A percentile compares a stretch with the other conserved stretches of the same genome.
phyloP scores from a whole-genome alignment of 192 early-diverging fungal genomes.

The Gaertneriomyces sp. region DNA sequence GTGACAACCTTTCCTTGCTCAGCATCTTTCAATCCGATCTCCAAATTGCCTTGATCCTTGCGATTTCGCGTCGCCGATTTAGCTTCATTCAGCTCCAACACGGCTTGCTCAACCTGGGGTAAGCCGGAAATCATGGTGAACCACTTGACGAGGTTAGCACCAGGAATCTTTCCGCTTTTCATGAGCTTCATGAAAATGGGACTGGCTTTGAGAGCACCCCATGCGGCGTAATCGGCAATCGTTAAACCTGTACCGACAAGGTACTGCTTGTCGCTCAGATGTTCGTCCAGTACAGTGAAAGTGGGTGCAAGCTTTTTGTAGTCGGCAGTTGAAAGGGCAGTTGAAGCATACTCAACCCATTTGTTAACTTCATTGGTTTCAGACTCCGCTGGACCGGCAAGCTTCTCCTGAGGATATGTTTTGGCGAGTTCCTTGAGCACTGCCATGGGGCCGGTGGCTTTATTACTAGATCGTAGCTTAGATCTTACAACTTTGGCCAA shows the following conservation, averaged over 20 bases:
- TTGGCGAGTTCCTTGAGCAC: too few species aligned
- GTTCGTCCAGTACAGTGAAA: conserved; percentile 72
- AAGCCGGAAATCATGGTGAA: conserved; percentile 67
- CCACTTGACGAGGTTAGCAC: conserved; percentile 77
- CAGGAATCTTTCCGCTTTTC: conserved; percentile 71
- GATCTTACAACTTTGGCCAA: too few species aligned
- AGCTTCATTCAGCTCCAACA: conserved; percentile 42
- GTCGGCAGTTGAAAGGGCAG: conserved; percentile 38
- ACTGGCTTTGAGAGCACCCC: conserved; percentile 79
- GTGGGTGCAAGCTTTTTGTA: conserved; percentile 69
- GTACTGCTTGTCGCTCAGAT: conserved; percentile 78
- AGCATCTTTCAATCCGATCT: conserved; percentile 79
- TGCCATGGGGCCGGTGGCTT: too few species aligned
- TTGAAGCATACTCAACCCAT: too few species aligned
- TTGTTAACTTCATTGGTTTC: too few species aligned
- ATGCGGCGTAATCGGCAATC: conserved; percentile 78
- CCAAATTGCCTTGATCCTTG: conserved; percentile 88
- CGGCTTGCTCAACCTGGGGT: conserved; percentile 48
- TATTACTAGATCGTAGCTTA: too few species aligned
- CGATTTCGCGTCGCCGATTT: conserved; percentile 5
- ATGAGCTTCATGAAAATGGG: conserved; percentile 73
- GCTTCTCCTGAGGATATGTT: too few species aligned
- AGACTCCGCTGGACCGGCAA: too few species aligned
- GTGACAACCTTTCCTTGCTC: conserved; percentile 88
- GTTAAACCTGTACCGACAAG: conserved; percentile 73